These are phyloP conservation scores for Dictyostelium citrinum DNA, from an alignment of 78 protist species.

Conservation along the genomic window DNA sequence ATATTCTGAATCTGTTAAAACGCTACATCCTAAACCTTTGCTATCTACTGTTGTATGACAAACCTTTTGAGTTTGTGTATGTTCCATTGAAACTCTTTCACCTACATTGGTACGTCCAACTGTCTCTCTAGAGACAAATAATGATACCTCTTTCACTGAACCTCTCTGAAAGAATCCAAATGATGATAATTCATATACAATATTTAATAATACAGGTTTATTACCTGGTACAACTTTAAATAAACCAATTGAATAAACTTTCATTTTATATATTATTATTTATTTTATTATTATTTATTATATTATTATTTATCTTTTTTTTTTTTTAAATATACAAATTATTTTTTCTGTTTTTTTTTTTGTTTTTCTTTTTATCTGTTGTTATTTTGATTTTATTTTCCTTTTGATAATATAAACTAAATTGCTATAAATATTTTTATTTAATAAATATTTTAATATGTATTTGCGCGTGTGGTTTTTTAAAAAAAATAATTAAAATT, in stretches of 20 bases:
- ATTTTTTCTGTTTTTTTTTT: background rate
- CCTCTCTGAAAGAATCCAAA: constrained; percentile 77
- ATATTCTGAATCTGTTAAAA: constrained; percentile 72
- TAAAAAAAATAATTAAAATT: too few species aligned
- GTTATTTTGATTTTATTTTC: too few species aligned
- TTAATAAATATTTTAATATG: too few species aligned
- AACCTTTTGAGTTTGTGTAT: constrained; percentile 53
- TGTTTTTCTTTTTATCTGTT: background rate
- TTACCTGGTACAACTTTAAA: constrained; percentile 53
- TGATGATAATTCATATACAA: constrained; percentile 69
- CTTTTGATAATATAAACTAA: too few species aligned
- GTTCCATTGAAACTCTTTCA: constrained; percentile 48
- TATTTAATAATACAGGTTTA: constrained; percentile 40
- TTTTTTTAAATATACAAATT: background rate
- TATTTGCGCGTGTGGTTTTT: too few species aligned
- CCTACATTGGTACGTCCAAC: constrained; percentile 48
- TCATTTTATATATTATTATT: background rate
- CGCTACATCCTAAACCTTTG: constrained; percentile 50
- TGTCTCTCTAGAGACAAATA: constrained; percentile 74
- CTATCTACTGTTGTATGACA: constrained; percentile 52
- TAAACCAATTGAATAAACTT: constrained; percentile 45
- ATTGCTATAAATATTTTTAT: too few species aligned
- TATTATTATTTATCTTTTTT: background rate
- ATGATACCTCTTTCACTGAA: constrained; percentile 36
- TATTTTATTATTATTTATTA: background rate